phyloP scores from a whole-genome alignment of 2,329 filamentous ascomycete species.

The Xenoacremonium recifei region DNA sequence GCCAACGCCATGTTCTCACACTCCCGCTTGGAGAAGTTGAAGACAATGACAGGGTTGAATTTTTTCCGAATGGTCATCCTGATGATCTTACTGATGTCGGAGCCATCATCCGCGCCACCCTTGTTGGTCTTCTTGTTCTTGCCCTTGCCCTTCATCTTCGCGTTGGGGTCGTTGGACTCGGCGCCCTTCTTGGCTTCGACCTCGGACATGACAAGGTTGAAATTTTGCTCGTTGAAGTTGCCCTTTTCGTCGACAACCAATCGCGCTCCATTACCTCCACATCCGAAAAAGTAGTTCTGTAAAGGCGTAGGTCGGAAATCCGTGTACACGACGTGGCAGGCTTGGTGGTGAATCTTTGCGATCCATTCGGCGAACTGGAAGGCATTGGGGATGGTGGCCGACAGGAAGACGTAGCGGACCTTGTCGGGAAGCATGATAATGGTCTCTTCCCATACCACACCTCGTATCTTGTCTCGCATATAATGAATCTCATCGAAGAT shows the following conservation, averaged over 20 bases:
- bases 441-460: conserved; percentile 99
- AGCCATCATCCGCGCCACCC: conserved; percentile 70
- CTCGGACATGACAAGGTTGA: conserved; percentile 89
- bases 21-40: conserved; percentile 98
- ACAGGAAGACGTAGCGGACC: conserved; percentile 97
- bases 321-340: conserved; percentile 98
- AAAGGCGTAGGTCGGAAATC: conserved; percentile 96
- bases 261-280: conserved; percentile 88
- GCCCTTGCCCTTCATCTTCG: conserved; percentile 80
- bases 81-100: conserved; percentile 95
- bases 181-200: conserved; percentile 86
- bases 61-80: conserved; percentile 98
- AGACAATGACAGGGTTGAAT: conserved; percentile 97
- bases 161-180: conserved; percentile 75
- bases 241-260: conserved; percentile 96
- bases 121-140: conserved; percentile 93
- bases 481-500: conserved; percentile 99
- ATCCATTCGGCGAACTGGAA: conserved; percentile 99
- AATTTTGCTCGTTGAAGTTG: conserved; percentile 94
- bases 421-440: conserved; percentile 98
- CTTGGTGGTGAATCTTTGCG: conserved; percentile 94
- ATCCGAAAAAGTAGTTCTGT: conserved; percentile 97
- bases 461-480: conserved; percentile 88
- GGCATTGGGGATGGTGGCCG: conserved; percentile 96
- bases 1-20: conserved; percentile 88